These are phyloP conservation scores for Polytrichum formosum DNA, from an alignment of 225 moss, liverwort and hornwort genomes.

Conservation along the genomic window DNA sequence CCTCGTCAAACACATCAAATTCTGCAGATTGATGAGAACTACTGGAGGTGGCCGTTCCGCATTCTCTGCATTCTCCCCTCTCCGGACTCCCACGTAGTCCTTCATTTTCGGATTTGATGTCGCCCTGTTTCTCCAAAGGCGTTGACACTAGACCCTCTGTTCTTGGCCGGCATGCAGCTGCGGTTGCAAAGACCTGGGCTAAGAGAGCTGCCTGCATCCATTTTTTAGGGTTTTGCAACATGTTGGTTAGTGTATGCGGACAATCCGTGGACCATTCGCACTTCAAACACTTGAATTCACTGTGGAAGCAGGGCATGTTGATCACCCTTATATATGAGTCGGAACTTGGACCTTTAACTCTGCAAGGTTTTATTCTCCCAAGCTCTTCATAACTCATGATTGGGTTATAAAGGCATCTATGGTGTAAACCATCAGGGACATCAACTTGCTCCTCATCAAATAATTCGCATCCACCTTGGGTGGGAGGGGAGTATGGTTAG, in stretches of 20 bases:
- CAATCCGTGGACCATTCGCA: no score
- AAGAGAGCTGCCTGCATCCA: constrained; percentile 9
- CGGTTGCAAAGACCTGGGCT: constrained; percentile 21
- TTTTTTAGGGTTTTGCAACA: no score
- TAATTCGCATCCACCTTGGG: no score
- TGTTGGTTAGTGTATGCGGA: no score
- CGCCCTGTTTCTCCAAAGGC: constrained; percentile 11
- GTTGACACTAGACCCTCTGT: constrained; percentile 17
- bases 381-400: no score
- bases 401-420: constrained; percentile 6
- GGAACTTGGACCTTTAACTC: no score
- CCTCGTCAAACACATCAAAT: constrained; percentile 27
- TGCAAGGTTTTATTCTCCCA: no score
- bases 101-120: constrained; percentile 29
- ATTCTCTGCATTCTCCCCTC: constrained; percentile 7
- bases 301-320: no score
- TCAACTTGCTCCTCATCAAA: constrained; percentile 22
- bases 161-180: constrained; percentile 15
- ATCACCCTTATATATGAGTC: no score
- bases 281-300: no score
- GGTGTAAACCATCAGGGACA: constrained; percentile 31
- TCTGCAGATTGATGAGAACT: constrained; percentile 36
- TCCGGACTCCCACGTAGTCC: constrained; percentile 30
- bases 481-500: no score
- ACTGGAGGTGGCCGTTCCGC: constrained; percentile 32